phyloP scores from a whole-genome alignment of 2,329 filamentous ascomycete genomes.

The Xylaria sp. region DNA sequence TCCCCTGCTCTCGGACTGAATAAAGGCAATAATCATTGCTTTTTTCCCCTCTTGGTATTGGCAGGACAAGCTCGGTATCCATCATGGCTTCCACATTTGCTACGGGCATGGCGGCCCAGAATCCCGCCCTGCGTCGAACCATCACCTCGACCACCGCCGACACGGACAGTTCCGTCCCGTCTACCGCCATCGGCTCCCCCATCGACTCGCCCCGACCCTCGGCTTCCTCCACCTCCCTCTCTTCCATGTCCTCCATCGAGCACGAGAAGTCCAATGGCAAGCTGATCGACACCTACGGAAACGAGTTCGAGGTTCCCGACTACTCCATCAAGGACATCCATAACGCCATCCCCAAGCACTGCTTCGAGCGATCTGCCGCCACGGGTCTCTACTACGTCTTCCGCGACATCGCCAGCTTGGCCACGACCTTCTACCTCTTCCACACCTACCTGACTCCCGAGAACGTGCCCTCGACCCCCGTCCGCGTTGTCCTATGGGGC shows the following conservation, averaged over 20 bases:
- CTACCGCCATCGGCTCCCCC: slow-evolving; percentile 61
- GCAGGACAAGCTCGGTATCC: neutral
- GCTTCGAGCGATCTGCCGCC: slow-evolving; percentile 83
- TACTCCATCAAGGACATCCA: slow-evolving; percentile 98
- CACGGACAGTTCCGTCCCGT: slow-evolving; percentile 53
- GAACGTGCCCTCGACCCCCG: slow-evolving; percentile 69
- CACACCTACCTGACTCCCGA: slow-evolving; percentile 89
- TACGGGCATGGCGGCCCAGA: slow-evolving; percentile 46
- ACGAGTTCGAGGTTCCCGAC: slow-evolving; percentile 89
- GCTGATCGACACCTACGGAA: slow-evolving; percentile 90
- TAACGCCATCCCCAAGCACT: slow-evolving; percentile 96
- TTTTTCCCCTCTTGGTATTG: too few species aligned
- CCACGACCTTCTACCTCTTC: slow-evolving; percentile 81
- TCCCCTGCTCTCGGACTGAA: too few species aligned
- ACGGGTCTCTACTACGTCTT: slow-evolving; percentile 80
- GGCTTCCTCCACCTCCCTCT: slow-evolving; percentile 87
- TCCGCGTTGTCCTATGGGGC: slow-evolving; percentile 66
- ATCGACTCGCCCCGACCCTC: slow-evolving; percentile 62
- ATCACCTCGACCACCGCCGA: slow-evolving; percentile 45
- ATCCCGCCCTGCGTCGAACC: slow-evolving; percentile 52
- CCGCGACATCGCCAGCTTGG: slow-evolving; percentile 75
- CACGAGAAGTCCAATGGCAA: slow-evolving; percentile 55
- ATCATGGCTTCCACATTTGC: slow-evolving; percentile 52
- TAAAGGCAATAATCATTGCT: too few species aligned
- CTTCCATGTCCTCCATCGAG: slow-evolving; percentile 76